Evolutionary conservation across 2,329 filamentous ascomycete genomes (phyloP).

Genomic region (Curvularia sp.): DNA sequence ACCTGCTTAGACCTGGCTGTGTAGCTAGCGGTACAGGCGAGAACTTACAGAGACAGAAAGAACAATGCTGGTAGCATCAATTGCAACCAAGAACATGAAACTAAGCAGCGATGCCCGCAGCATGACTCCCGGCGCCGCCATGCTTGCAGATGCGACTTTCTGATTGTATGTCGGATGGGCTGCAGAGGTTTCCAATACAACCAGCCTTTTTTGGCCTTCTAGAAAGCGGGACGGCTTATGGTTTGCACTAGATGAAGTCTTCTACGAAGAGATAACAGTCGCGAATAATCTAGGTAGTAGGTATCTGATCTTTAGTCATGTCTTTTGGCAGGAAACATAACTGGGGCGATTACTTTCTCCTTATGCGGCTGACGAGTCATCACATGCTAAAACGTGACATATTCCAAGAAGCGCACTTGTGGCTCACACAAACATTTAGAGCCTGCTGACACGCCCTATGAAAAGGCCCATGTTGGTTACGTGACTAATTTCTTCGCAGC

Average conservation of each 20-base stretch:
- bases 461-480: not conserved
- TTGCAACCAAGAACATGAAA: slow-evolving; percentile 1
- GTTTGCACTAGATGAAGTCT: not conserved
- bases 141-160: not conserved
- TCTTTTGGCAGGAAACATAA: not conserved
- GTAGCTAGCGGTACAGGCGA: not conserved
- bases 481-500: no score
- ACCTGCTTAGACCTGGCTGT: not conserved
- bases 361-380: not conserved
- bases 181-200: not conserved
- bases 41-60: not conserved
- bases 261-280: not conserved
- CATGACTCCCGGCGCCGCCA: not conserved
- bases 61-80: slow-evolving; percentile 1
- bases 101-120: not conserved
- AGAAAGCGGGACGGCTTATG: not conserved
- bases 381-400: no score
- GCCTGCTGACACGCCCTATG: not conserved
- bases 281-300: not conserved
- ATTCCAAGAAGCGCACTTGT: no score
- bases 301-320: not conserved
- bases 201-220: not conserved
- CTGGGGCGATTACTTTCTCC: not conserved
- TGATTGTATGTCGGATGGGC: not conserved
- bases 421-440: not conserved